A percentile compares a stretch with the other conserved stretches of the same genome.
Evolutionary conservation across 352 stramenopile species (phyloP).

Genomic region (Phytopythium chamaehyphon): DNA sequence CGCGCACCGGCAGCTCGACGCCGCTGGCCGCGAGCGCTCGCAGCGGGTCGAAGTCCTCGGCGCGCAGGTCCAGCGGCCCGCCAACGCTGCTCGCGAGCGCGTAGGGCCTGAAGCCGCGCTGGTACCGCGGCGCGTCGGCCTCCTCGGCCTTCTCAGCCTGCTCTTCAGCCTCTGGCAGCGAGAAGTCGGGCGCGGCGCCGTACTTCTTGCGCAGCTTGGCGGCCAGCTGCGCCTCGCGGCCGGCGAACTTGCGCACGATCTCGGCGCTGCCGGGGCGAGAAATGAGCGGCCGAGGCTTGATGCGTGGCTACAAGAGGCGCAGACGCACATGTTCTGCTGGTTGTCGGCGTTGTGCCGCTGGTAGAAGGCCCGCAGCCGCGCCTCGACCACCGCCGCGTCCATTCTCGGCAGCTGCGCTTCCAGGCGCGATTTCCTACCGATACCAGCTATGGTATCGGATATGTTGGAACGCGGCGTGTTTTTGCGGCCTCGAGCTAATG

Average conservation of each 20-base stretch:
- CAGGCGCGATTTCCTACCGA: neutral
- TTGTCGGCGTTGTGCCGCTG: constrained; percentile 67
- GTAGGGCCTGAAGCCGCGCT: constrained; percentile 29
- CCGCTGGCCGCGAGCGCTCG: constrained; percentile 29
- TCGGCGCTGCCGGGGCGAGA: constrained; percentile 29
- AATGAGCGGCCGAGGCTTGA: too few species aligned
- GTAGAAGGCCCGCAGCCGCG: constrained; percentile 70
- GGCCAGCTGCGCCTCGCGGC: constrained; percentile 55
- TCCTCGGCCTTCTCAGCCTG: neutral
- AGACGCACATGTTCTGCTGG: constrained; percentile 69
- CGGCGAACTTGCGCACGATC: constrained; percentile 67
- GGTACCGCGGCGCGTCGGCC: constrained; percentile 18
- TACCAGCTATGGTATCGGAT: neutral
- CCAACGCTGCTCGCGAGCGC: constrained; percentile 6
- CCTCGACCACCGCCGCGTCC: constrained; percentile 32
- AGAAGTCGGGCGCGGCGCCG: constrained; percentile 41
- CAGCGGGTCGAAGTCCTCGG: constrained; percentile 45
- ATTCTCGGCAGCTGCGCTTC: constrained; percentile 10
- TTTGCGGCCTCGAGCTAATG: neutral
- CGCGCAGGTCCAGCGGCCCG: constrained; percentile 47
- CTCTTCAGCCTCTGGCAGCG: neutral
- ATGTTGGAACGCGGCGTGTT: too few species aligned
- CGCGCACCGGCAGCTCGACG: constrained; percentile 22
- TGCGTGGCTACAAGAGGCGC: too few species aligned
- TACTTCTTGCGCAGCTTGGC: constrained; percentile 82